Percentiles rank a stretch among this genome's conserved stretches.
Evolutionary conservation across 2,329 filamentous ascomycete species (phyloP).

Genomic region (Fusarium praegraminearum): DNA sequence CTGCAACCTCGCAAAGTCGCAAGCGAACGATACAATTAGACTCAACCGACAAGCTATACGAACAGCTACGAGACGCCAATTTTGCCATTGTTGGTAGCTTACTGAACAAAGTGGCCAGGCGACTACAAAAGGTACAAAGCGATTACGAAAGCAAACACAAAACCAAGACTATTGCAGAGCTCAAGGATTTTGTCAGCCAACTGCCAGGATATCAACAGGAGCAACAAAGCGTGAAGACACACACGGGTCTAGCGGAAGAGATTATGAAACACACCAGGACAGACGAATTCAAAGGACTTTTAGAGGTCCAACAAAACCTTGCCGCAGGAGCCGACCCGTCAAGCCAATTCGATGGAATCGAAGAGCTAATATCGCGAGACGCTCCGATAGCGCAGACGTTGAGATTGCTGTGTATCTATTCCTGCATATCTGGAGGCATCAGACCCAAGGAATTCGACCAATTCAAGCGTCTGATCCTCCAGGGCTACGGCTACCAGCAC

Average conservation of each 20-base stretch:
- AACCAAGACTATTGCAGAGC: conserved; percentile 88
- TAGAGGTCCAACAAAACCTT: conserved; percentile 96
- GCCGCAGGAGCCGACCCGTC: conserved; percentile 90
- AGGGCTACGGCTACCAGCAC: conserved; percentile 96
- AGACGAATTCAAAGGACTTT: conserved; percentile 85
- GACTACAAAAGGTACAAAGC: conserved; percentile 82
- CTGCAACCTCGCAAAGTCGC: conserved; percentile 69
- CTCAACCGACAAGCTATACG: conserved; percentile 88
- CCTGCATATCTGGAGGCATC: conserved; percentile 88
- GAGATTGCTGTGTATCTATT: conserved; percentile 89
- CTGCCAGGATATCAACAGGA: conserved; percentile 93
- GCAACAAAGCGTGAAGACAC: conserved; percentile 90
- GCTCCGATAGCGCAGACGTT: conserved; percentile 84
- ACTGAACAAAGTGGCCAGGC: conserved; percentile 89
- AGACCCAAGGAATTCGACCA: conserved; percentile 89
- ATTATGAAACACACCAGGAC: conserved; percentile 93
- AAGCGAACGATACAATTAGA: conserved; percentile 93
- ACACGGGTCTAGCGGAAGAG: conserved; percentile 92
- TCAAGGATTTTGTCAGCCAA: conserved; percentile 95
- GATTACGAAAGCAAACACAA: conserved; percentile 93
- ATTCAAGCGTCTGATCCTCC: conserved; percentile 87
- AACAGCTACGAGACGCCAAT: conserved; percentile 89
- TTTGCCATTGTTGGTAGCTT: conserved; percentile 93
- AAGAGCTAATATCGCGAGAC: conserved; percentile 92
- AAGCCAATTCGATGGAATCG: conserved; percentile 89